Percentiles rank a stretch among this genome's conserved stretches.
phyloP scores from a whole-genome alignment of 108 stramenopile species.

The Skeletonema tropicum region DNA sequence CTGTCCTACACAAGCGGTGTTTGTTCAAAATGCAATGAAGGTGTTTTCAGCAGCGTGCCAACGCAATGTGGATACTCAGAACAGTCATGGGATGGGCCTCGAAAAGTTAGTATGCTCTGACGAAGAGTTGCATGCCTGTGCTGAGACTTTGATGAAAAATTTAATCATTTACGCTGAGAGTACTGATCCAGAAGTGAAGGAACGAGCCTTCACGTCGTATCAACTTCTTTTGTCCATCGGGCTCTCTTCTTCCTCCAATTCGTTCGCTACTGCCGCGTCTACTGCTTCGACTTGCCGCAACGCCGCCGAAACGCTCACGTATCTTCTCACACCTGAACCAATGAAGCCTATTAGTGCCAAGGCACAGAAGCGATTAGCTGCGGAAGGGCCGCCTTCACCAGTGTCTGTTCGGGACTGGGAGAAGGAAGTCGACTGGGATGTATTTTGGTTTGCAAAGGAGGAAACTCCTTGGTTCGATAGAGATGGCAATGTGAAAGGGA shows the following conservation, averaged over 20 bases:
- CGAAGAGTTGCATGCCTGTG: constrained; percentile 65
- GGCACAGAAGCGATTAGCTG: constrained; percentile 78
- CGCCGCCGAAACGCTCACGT: constrained; percentile 57
- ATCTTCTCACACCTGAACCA: constrained; percentile 77
- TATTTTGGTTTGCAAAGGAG: constrained; percentile 43
- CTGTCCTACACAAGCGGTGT: constrained; percentile 75
- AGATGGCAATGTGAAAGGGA: constrained; percentile 31
- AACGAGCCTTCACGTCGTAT: constrained; percentile 79
- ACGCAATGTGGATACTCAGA: constrained; percentile 45
- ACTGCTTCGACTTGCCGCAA: constrained; percentile 39
- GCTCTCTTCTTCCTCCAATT: constrained; percentile 50
- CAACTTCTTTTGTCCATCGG: constrained; percentile 70
- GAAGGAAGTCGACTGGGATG: constrained; percentile 36
- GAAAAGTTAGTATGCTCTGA: constrained; percentile 42
- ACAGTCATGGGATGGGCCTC: constrained; percentile 15
- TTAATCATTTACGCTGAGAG: constrained; percentile 66
- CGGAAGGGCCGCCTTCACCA: constrained; percentile 54
- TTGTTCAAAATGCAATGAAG: constrained; percentile 90
- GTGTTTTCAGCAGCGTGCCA: constrained; percentile 81
- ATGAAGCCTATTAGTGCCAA: constrained; percentile 91
- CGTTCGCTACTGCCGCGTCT: constrained; percentile 13
- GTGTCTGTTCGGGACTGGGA: constrained; percentile 44
- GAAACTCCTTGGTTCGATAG: constrained; percentile 44
- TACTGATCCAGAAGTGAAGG: constrained; percentile 89
- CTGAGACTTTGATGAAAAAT: constrained; percentile 47